phyloP scores from a whole-genome alignment of 345 rosid genomes.

The Cardamine resedifolia region DNA sequence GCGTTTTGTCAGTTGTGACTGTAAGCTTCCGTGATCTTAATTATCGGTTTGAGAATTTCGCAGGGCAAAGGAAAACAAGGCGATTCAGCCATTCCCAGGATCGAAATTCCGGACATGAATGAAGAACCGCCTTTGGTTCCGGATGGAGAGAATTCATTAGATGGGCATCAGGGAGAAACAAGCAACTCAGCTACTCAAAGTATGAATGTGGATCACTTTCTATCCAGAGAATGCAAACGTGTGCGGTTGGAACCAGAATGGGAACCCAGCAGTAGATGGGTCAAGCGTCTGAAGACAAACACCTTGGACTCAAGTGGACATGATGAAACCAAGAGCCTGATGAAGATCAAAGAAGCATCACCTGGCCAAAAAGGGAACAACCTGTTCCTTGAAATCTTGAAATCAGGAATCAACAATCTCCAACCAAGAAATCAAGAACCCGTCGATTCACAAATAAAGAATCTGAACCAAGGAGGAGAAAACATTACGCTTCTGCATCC shows the following conservation, averaged over 20 bases:
- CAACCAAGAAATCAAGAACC: conserved; percentile 39
- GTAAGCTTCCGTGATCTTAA: conserved; percentile 11
- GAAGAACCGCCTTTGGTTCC: conserved; percentile 46
- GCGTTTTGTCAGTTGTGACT: conserved; percentile 19
- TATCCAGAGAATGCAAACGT: conserved; percentile 46
- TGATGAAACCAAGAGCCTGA: conserved; percentile 47
- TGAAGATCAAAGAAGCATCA: conserved; percentile 44
- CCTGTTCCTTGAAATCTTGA: conserved; percentile 39
- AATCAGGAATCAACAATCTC: conserved; percentile 37
- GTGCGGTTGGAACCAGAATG: conserved; percentile 39
- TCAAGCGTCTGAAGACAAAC: conserved; percentile 70
- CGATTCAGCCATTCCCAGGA: conserved; percentile 23
- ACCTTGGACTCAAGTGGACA: conserved; percentile 38
- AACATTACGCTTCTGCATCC: conserved; percentile 45
- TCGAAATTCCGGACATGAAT: conserved; percentile 52
- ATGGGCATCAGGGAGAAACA: conserved; percentile 44
- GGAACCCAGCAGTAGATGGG: conserved; percentile 67
- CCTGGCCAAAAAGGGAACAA: conserved; percentile 42
- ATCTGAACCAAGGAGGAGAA: conserved; percentile 34
- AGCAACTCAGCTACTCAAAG: conserved; percentile 76
- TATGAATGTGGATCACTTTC: conserved; percentile 57
- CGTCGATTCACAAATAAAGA: conserved; percentile 26
- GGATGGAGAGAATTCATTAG: conserved; percentile 34
- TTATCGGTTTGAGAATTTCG: neutral
- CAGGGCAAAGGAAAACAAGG: conserved; percentile 37